Evolutionary conservation across 352 stramenopile species (phyloP).

Genomic region (Phytophthora citrophthora): DNA sequence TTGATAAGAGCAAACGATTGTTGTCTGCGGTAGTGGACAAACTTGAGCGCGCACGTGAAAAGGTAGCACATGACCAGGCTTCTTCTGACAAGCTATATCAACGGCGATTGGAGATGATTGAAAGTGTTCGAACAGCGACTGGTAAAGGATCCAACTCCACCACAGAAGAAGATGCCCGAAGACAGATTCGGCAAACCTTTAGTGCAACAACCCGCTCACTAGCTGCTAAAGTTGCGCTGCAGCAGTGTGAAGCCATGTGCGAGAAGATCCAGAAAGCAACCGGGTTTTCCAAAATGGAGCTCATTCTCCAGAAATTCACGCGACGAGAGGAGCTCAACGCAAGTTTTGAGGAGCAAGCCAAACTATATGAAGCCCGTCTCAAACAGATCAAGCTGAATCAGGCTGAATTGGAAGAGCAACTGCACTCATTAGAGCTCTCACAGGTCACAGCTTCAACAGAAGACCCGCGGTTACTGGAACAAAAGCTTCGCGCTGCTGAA

Average conservation of each 20-base stretch:
- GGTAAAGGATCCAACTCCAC: conserved; percentile 24
- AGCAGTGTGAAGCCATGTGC: conserved; percentile 85
- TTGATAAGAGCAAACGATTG: conserved; percentile 70
- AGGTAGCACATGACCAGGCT: conserved; percentile 72
- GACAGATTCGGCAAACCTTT: conserved; percentile 32
- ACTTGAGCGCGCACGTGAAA: conserved; percentile 63
- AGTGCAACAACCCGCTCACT: conserved; percentile 60
- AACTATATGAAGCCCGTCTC: conserved; percentile 77
- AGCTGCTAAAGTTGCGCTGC: conserved; percentile 72
- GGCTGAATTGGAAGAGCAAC: conserved; percentile 71
- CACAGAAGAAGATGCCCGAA: conserved; percentile 30
- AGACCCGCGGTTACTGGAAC: conserved; percentile 73
- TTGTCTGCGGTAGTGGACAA: conserved; percentile 70
- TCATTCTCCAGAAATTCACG: conserved; percentile 82
- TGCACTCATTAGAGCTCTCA: conserved; percentile 70
- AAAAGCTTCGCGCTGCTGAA: conserved; percentile 74
- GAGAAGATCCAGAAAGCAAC: conserved; percentile 87
- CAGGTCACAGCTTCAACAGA: conserved; percentile 55
- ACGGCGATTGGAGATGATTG: conserved; percentile 75
- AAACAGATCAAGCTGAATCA: conserved; percentile 86
- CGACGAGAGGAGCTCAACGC: conserved; percentile 78
- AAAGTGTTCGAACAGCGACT: conserved; percentile 49
- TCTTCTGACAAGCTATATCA: conserved; percentile 76
- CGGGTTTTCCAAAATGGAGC: conserved; percentile 76
- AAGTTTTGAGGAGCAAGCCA: conserved; percentile 85